Evolutionary conservation across 2,329 filamentous ascomycete species (phyloP).

Genomic region (Alternaria triticina): DNA sequence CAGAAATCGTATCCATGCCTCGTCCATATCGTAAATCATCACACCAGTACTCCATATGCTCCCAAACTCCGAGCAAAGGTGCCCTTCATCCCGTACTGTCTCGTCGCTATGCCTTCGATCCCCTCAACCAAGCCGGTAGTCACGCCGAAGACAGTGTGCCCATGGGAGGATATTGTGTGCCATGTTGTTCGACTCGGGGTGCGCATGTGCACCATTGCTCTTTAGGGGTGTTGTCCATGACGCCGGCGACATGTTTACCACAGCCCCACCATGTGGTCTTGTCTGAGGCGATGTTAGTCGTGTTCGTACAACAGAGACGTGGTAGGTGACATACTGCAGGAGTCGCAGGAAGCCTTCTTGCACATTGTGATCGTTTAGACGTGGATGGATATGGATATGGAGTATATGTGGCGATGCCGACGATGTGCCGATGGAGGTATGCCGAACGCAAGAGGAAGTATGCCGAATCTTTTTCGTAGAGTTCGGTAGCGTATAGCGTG

Average conservation of each 20-base stretch:
- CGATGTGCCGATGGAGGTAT: background rate
- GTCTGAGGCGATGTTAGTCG: slow-evolving; percentile 42
- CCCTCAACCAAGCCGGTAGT: slow-evolving; percentile 23
- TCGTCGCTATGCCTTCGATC: background rate
- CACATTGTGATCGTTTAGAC: slow-evolving; percentile 60
- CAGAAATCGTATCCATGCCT: background rate
- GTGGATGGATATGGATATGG: background rate
- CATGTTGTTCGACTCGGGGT: slow-evolving; percentile 67
- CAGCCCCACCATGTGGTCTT: slow-evolving; percentile 71
- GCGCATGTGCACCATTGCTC: slow-evolving; percentile 70
- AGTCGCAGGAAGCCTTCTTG: slow-evolving; percentile 66
- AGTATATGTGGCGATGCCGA: background rate
- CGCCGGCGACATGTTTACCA: slow-evolving; percentile 65
- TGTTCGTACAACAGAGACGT: background rate
- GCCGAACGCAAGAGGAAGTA: background rate
- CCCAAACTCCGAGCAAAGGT: background rate
- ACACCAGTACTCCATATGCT: background rate
- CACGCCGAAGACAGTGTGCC: slow-evolving; percentile 48
- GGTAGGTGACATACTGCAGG: slow-evolving; percentile 62
- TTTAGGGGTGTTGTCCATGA: slow-evolving; percentile 66
- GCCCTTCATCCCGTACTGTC: background rate
- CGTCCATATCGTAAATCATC: slow-evolving; percentile 1
- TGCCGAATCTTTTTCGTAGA: background rate
- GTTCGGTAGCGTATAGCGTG: background rate
- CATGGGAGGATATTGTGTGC: slow-evolving; percentile 70